These are phyloP conservation scores for Zymoseptoria crescenta DNA, from an alignment of 2,329 filamentous ascomycete genomes.

Conservation along the genomic window DNA sequence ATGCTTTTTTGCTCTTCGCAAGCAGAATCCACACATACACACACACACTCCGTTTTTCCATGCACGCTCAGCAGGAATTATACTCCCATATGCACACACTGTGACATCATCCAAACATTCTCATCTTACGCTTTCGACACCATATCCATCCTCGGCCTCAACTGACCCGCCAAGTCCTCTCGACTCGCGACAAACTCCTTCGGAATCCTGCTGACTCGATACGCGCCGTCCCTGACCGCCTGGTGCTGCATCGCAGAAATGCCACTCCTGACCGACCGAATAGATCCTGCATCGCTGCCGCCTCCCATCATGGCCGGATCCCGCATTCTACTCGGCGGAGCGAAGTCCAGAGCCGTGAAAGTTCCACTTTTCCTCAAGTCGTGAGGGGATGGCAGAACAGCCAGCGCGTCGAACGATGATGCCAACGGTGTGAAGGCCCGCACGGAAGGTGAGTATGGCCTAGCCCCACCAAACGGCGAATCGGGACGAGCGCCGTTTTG, in stretches of 20 bases:
- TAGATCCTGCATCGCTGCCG: conserved; percentile 41
- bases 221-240: conserved; percentile 73
- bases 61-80: neutral
- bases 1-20: too few relatives aligned
- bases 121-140: conserved; percentile 13
- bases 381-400: conserved; percentile 80
- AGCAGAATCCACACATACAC: too few relatives aligned
- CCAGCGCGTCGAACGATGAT: conserved; percentile 79
- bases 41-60: too few relatives aligned
- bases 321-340: conserved; percentile 66
- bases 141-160: conserved; percentile 41
- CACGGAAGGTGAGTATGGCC: conserved; percentile 67
- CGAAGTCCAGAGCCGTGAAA: conserved; percentile 74
- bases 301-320: conserved; percentile 43
- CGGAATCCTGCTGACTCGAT: conserved; percentile 77
- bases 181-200: conserved; percentile 72
- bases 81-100: neutral
- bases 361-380: conserved; percentile 67
- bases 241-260: conserved; percentile 63
- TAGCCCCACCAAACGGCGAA: conserved; percentile 49
- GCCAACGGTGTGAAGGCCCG: conserved; percentile 70
- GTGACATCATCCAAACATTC: neutral
- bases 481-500: conserved; percentile 57
- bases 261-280: conserved; percentile 65
- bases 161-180: conserved; percentile 54